Percentiles rank a stretch among this genome's conserved stretches.
Conservation (phyloP, 305 asterid genomes). For the Salvia sclarea region DNA sequence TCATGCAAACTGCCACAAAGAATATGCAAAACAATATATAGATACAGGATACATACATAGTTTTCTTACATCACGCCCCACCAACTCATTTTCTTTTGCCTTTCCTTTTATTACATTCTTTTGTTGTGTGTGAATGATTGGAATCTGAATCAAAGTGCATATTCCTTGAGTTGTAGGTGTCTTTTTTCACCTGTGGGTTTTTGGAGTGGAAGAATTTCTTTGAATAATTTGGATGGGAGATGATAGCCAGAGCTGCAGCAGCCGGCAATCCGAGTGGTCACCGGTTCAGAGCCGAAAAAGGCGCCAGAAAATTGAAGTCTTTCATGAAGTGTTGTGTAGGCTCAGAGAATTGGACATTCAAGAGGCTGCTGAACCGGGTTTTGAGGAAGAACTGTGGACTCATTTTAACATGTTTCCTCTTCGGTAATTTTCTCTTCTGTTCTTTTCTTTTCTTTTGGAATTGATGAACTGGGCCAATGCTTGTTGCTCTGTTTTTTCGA, state of each 20-base stretch:
- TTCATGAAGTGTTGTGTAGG: constrained; percentile 59
- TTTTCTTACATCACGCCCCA: constrained; percentile 53
- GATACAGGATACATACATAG: constrained; percentile 28
- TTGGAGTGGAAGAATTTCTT: constrained; percentile 16
- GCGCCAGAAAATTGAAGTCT: constrained; percentile 72
- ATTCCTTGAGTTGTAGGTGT: constrained; percentile 42
- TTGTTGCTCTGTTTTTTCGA: neutral
- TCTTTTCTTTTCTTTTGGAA: neutral
- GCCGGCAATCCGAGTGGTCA: constrained; percentile 70
- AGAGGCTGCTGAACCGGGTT: constrained; percentile 59
- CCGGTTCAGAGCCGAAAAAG: constrained; percentile 57
- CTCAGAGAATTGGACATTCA: constrained; percentile 55
- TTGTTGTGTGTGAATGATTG: constrained; percentile 32
- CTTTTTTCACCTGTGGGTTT: constrained; percentile 25
- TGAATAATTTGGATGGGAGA: constrained; percentile 48
- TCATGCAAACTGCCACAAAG: constrained; percentile 45
- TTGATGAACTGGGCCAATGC: constrained; percentile 10
- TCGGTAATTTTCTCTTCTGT: constrained; percentile 51
- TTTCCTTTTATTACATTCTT: constrained; percentile 21
- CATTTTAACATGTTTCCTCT: constrained; percentile 74
- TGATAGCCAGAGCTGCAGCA: constrained; percentile 74
- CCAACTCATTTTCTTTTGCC: constrained; percentile 35
- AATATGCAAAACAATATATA: constrained; percentile 32
- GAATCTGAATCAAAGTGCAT: constrained; percentile 77
- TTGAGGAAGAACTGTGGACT: constrained; percentile 85